Base-by-base conservation (phyloP, 2,329 filamentous ascomycete species). In the Ophiocordyceps camponoti-leonardi region DNA sequence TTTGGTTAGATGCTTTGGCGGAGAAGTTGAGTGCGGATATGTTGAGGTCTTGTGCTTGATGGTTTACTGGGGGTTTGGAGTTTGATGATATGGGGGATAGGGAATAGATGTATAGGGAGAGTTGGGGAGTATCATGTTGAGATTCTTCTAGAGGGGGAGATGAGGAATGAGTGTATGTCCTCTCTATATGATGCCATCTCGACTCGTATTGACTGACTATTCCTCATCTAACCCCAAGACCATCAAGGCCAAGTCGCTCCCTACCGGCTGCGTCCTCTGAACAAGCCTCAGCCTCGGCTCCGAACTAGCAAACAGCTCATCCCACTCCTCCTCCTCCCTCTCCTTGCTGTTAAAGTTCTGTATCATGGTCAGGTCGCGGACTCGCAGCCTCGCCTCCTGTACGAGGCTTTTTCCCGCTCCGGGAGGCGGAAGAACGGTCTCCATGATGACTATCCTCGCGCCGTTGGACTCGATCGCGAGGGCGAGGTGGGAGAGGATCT, bases 1-100 rank as follows among this genome's bases (percentile, higher is more conserved):
- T 4, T 26, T 26, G 23, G 23, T 12, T 7, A 42, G 40, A 43
- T 44, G 53, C 50, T 6, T 42, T 58, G 20, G 55, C 53, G 11
- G 54, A 58, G 39, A 58, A 55, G 47, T 53, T 57, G 49, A 50
- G 55, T 26, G 40, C 53, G 28, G 22, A 47, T 20, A 46, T 54
- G 45, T 40, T 49, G 7, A 7, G 23, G 23, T 26, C 23, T 26
- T 26, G 23, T 26, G 4, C 23, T 4, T 26, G 23, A 41, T 10
- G 39, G 11, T 12, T 19, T 23, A 4, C 18, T 6, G n/a, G 39
- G 39, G 31, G 31, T 33, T 33, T 13, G 4, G 31, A 11, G 11
- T 5, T 33, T 33, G 5, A 11, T 4, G 5, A 16, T 33, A 13
- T 6, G 16, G 11, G 31, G 4, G 11, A 11, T 4, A 16, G 4